These are phyloP conservation scores for Phialemonium atrogriseum DNA, from an alignment of 2,329 filamentous ascomycete species.

Conservation along the genomic window DNA sequence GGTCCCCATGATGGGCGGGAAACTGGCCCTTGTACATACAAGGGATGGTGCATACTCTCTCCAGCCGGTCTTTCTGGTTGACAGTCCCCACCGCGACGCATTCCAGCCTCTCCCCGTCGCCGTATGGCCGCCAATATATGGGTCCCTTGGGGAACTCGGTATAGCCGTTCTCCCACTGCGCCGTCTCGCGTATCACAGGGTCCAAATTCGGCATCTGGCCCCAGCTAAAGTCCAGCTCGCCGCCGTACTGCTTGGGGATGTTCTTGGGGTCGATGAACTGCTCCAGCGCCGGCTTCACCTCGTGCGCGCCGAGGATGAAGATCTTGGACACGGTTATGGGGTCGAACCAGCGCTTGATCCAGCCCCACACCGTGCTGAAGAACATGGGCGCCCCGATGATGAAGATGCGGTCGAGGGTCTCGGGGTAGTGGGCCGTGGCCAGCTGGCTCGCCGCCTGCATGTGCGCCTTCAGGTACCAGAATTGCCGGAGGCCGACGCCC, in stretches of 20 bases:
- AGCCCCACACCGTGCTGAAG: constrained; percentile 90
- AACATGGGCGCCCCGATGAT: constrained; percentile 86
- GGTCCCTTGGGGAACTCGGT: constrained; percentile 49
- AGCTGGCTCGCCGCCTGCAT: constrained; percentile 89
- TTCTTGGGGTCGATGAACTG: constrained; percentile 74
- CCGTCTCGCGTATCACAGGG: constrained; percentile 39
- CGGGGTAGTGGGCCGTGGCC: constrained; percentile 89
- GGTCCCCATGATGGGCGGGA: too few relatives aligned
- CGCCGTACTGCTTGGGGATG: constrained; percentile 86
- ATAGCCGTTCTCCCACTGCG: constrained; percentile 44
- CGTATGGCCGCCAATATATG: constrained; percentile 45
- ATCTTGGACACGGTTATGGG: constrained; percentile 94
- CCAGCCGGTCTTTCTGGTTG: constrained; percentile 33
- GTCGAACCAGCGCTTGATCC: constrained; percentile 94
- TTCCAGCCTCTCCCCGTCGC: constrained; percentile 36
- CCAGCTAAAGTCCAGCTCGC: constrained; percentile 74
- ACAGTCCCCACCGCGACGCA: constrained; percentile 45
- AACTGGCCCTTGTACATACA: constrained; percentile 27
- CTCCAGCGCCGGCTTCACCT: constrained; percentile 69
- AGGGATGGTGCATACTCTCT: constrained; percentile 43
- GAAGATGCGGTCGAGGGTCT: constrained; percentile 80
- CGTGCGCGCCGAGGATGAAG: constrained; percentile 69
- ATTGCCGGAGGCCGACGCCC: constrained; percentile 81
- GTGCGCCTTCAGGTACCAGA: constrained; percentile 89
- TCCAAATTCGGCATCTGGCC: constrained; percentile 71